Conservation (phyloP, 805 yeast species). For the Komagataella populi region DNA sequence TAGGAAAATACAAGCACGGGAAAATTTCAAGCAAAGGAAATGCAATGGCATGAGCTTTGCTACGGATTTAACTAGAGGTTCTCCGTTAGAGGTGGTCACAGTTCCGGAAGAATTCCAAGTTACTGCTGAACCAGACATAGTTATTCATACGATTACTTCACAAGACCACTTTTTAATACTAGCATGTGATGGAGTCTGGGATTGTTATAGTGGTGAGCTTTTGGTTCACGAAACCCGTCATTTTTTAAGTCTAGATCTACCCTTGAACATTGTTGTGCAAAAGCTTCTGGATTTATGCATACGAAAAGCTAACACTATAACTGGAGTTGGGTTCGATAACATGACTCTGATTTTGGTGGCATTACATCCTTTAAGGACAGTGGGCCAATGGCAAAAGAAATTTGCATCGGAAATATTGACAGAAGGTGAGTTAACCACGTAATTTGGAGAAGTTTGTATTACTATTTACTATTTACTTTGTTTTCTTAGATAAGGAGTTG, state of each 20-base stretch:
- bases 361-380: constrained; percentile 9
- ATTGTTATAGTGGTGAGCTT: constrained; percentile 44
- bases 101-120: constrained; percentile 68
- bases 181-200: constrained; percentile 85
- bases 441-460: background rate
- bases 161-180: constrained; percentile 57
- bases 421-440: background rate
- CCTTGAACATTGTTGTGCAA: constrained; percentile 44
- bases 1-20: background rate
- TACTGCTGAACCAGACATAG: constrained; percentile 66
- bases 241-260: constrained; percentile 42
- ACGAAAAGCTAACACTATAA: constrained; percentile 54
- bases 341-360: constrained; percentile 68
- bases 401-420: background rate
- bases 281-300: constrained; percentile 52
- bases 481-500: background rate
- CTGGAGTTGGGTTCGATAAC: constrained; percentile 75
- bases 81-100: constrained; percentile 15
- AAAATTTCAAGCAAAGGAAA: constrained; percentile 7
- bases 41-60: constrained; percentile 13
- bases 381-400: background rate
- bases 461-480: background rate
- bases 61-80: constrained; percentile 2
- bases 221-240: constrained; percentile 41
- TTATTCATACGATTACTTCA: constrained; percentile 31